Evolutionary conservation across 768 basidiomycete genomes (phyloP), one percentile per base, ranked within the genome.

Genomic region (Hysterangium stoloniferum): DNA sequence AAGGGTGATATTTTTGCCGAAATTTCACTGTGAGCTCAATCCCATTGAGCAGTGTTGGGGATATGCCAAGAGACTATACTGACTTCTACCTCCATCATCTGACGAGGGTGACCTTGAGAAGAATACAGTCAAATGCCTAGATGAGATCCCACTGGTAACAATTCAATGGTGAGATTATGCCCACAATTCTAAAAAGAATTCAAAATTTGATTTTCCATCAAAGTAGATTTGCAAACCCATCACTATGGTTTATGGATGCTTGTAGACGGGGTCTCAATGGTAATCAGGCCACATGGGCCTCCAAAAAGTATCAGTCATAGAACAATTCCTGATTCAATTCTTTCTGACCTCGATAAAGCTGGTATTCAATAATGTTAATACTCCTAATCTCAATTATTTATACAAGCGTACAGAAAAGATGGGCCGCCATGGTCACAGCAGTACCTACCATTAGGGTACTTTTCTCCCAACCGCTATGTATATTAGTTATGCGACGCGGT

Each of bases 21-120:
- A 73, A 49, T 74, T 66, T 56, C 70, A 75, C 44, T 73, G 71
- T 57, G 67, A 75, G 57, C 61, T 74, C 3, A 74, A 75, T 58
- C 67, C 68, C 13, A 75, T 75, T 59, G 71, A 74, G 54, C 61
- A 61, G 54, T 66, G 58, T 34, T 71, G n/a, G 67, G 64, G 70
- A 1, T 58, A 54, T 40, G 63, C 63, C 9, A 74, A 73, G 51
- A 53, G 52, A 8, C 15, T 37, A 2, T 72, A 73, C 53, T 55
- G 65, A 1, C 7, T 54, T 17, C 45, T 45, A 25, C 57, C 59
- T 3, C 41, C 53, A 4, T 67, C 66, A 5, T 57, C 60, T 4
- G 49, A 53, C 11, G 66, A 69, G 41, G 66, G 55, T 15, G 66
- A 67, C 44, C 55, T 73, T 0, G 56, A 66, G 43, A 24, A 29